phyloP scores from a whole-genome alignment of 495 filamentous ascomycete species.

The Collariella sp. region DNA sequence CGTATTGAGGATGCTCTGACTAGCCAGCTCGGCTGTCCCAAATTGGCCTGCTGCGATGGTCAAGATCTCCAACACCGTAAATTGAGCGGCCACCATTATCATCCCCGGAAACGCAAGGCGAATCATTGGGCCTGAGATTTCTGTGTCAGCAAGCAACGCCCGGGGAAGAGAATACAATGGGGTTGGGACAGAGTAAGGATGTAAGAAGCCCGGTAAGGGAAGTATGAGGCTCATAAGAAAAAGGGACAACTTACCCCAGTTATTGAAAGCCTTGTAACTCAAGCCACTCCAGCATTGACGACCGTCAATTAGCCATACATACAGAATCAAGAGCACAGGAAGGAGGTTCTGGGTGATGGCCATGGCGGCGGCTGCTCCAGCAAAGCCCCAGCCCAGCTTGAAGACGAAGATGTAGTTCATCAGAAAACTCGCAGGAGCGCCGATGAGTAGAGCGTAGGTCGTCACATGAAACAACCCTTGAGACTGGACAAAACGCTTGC shows the following conservation, averaged over 20 bases:
- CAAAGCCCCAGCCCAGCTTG: conserved; percentile 66
- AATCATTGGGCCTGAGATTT: conserved; percentile 53
- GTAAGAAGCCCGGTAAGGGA: too few species aligned
- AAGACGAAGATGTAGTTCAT: conserved; percentile 65
- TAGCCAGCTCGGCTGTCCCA: conserved; percentile 52
- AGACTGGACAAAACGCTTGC: conserved; percentile 64
- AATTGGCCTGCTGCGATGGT: conserved; percentile 60
- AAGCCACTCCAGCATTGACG: conserved; percentile 84
- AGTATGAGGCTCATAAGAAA: neutral
- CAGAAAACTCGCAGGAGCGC: conserved; percentile 56
- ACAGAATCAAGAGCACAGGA: conserved; percentile 63
- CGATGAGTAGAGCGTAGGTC: conserved; percentile 56
- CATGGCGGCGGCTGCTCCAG: conserved; percentile 79
- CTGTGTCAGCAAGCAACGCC: too few species aligned
- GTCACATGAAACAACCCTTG: conserved; percentile 63
- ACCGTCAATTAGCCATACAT: conserved; percentile 66
- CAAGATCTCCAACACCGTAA: conserved; percentile 63
- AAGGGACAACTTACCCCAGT: conserved; percentile 51
- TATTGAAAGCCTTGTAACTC: conserved; percentile 55
- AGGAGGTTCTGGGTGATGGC: conserved; percentile 75
- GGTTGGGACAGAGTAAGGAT: too few species aligned
- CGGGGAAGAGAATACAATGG: too few species aligned
- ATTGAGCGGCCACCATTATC: conserved; percentile 80
- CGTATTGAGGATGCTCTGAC: conserved; percentile 43
- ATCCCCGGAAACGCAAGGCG: conserved; percentile 70